Percentiles rank a stretch among this genome's conserved stretches.
These are phyloP conservation scores for Fraxinus floribunda DNA, from an alignment of 305 asterid species.

Conservation along the genomic window DNA sequence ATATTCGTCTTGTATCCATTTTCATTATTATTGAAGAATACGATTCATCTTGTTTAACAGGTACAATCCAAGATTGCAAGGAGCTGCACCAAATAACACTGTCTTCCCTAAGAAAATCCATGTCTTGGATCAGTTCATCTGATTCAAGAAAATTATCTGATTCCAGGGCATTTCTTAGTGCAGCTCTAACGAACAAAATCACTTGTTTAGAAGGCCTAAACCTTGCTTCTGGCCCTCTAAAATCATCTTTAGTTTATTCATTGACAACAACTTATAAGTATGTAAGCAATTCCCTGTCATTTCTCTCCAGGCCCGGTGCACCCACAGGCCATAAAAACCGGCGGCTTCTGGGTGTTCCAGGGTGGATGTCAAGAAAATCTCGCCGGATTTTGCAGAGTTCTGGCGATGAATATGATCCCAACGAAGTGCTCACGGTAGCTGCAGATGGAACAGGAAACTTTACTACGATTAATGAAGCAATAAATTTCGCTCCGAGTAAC, in stretches of 20 bases:
- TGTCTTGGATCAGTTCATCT: constrained; percentile 30
- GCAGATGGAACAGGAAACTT: constrained; percentile 79
- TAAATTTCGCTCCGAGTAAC: constrained; percentile 59
- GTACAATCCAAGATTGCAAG: constrained; percentile 65
- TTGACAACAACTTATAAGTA: constrained; percentile 39
- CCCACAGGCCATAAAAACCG: constrained; percentile 30
- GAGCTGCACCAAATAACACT: constrained; percentile 72
- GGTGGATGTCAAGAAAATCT: constrained; percentile 52
- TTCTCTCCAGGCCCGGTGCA: constrained; percentile 31
- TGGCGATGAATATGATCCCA: constrained; percentile 41
- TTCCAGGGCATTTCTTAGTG: constrained; percentile 61
- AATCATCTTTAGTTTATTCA: constrained; percentile 42
- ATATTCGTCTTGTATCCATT: background rate
- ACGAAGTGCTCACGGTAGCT: constrained; percentile 55
- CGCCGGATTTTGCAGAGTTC: constrained; percentile 47
- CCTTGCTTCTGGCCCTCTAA: constrained; percentile 53
- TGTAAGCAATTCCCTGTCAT: constrained; percentile 62
- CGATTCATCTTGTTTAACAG: constrained; percentile 16
- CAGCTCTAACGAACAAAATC: constrained; percentile 63
- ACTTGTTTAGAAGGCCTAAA: constrained; percentile 76
- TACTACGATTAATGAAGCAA: constrained; percentile 53
- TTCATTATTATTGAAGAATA: background rate
- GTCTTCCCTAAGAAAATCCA: constrained; percentile 45
- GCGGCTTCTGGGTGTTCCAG: constrained; percentile 54
- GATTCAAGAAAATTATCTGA: constrained; percentile 38